Evolutionary conservation across 2,329 filamentous ascomycete species (phyloP), one percentile per base, ranked within the genome.

Genomic region (Nannizziopsis barbatae): DNA sequence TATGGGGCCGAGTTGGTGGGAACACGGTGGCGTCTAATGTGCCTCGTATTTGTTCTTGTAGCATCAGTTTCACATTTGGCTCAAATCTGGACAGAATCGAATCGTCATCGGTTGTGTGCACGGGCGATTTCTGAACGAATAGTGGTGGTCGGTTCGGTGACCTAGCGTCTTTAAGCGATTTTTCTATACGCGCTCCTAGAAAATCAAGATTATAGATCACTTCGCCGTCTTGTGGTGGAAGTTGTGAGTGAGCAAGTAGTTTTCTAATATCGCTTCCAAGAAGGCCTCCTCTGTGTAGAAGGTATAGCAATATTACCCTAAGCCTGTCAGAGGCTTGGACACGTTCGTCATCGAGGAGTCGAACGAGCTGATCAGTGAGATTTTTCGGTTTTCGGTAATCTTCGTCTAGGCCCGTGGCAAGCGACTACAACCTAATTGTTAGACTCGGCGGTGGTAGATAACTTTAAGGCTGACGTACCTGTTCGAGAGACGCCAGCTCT

Each of bases 401-500:
- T 66, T 96, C 90, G 58, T 96, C 92, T 4, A 95, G 71, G 0
- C 92, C 92, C 0, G 92, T 96, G 8, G 89, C 85, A 55, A 98
- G 74, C 38, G 44, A 46, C 49, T 42, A 20, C 9, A 47, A 14
- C 12, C 8, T 17, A 14, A 42, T 42, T 38, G 38, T 38, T 37
- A 37, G 15, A 18, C 9, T 32, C 37, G 41, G 15, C 37, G 37
- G 18, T 32, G 4, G 33, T 32, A 52, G 58, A 6, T 15, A 12
- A 15, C n/a, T 27, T 30, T 47, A n/a, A 18, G 20, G 5, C 2
- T 27, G 27, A 52, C 55, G 27, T 58, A 76, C 74, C 67, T 96
- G 92, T 67, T 98, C 92, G 5, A 89, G 77, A 0, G 84, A 83
- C 10, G 88, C 88, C 50, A 96, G 74, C 60, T 98, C 92, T 5